A percentile compares a stretch with the other conserved stretches of the same genome.
Evolutionary conservation across 192 early-diverging fungal genomes (phyloP).

Genomic region (Backusella psychrophila): DNA sequence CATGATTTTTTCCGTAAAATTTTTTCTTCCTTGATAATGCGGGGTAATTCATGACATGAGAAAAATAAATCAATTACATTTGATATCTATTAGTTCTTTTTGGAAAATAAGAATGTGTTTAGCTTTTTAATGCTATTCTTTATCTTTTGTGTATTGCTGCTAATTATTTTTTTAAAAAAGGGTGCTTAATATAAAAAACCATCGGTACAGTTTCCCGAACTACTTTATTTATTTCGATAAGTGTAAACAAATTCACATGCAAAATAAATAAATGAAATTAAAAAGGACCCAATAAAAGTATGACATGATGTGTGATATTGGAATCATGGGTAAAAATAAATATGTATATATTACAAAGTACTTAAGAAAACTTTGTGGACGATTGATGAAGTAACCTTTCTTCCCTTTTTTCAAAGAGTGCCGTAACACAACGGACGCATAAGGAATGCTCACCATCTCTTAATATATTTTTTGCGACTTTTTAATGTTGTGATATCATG

Average conservation of each 20-base stretch:
- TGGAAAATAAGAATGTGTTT: background rate
- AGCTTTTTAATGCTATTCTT: background rate
- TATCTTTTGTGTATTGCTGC: background rate
- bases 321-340: background rate
- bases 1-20: slow-evolving; percentile 6
- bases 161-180: background rate
- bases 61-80: slow-evolving; percentile 5
- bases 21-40: background rate
- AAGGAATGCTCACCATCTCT: background rate
- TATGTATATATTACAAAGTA: background rate
- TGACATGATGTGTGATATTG: background rate
- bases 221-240: background rate
- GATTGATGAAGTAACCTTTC: background rate
- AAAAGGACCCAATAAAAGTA: background rate
- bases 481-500: background rate
- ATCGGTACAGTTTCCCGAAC: background rate
- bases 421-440: background rate
- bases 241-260: slow-evolving; percentile 3
- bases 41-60: slow-evolving; percentile 5
- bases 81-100: background rate
- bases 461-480: background rate
- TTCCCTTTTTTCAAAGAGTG: background rate
- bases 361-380: background rate
- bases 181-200: background rate
- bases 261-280: background rate